Percentiles rank a stretch among this genome's conserved stretches.
Conservation (phyloP, 176 grass and related monocot genomes). For the Puccinellia tenuiflora region DNA sequence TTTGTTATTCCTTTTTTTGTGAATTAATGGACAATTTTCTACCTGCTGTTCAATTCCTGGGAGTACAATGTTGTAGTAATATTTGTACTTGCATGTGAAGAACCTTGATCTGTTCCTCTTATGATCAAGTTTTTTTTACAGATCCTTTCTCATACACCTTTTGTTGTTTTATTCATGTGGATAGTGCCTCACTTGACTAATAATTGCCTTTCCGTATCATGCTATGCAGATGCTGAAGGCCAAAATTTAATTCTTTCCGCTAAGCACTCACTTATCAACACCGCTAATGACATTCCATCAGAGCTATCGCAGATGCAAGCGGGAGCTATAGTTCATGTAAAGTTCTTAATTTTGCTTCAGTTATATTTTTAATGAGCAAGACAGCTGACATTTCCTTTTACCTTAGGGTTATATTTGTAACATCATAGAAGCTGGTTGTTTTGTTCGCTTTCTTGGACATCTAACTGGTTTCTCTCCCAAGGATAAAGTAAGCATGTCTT, state of each 20-base stretch:
- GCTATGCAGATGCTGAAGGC: constrained; percentile 66
- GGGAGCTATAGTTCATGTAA: constrained; percentile 63
- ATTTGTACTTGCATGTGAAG: not conserved
- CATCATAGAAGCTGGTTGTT: constrained; percentile 91
- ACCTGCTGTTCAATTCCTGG: not conserved
- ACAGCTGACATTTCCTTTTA: constrained; percentile 26
- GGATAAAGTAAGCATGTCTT: constrained; percentile 67
- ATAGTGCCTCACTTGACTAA: not conserved
- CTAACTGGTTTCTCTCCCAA: constrained; percentile 92
- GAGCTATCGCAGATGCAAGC: constrained; percentile 56
- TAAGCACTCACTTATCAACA: constrained; percentile 74
- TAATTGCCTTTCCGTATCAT: constrained; percentile 21
- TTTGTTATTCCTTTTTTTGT: constrained; percentile 6
- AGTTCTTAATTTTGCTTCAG: constrained; percentile 18
- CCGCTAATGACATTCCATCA: constrained; percentile 62
- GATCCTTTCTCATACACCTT: not conserved
- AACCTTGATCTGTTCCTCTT: not conserved
- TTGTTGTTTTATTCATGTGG: not conserved
- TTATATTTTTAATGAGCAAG: not conserved
- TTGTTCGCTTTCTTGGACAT: constrained; percentile 91
- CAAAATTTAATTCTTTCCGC: constrained; percentile 85
- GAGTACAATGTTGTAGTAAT: not conserved
- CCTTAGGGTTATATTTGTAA: constrained; percentile 90
- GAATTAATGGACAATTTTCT: not conserved
- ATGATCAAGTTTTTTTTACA: not conserved